Evolutionary conservation across 2,329 filamentous ascomycete species (phyloP), one percentile per base, ranked within the genome.

Genomic region (Arthrobotrys pseudoclavata): DNA sequence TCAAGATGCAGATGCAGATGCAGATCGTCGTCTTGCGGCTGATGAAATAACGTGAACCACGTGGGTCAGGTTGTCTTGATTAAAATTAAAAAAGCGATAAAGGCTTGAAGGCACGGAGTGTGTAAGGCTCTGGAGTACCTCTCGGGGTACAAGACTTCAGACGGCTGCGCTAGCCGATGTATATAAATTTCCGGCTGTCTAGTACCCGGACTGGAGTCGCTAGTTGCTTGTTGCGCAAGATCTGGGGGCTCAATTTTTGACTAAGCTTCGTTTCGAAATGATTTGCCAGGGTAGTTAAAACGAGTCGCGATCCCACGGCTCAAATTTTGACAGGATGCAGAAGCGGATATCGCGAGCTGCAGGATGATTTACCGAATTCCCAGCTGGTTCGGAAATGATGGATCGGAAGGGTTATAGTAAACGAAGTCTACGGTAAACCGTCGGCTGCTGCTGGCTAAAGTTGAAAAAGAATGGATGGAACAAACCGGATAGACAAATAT

Each of bases 211-310:
- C 60, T 72, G 60, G 69, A 72, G 70, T 63, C 69, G 69, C 62
- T 62, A 68, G 69, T 74, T 74, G 53, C 69, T 62, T 52, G 69
- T 74, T 74, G 69, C 69, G 69, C 62, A 68, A 74, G 60, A 74
- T 55, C 45, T 60, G 60, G 69, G n/a, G 37, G 31, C 48, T 48
- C 47, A 26, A 22, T 40, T 24, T 34, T 40, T 26, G 40, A 62
- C 29, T 31, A 64, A 72, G 60, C 60, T 53, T 64, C 47, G 45
- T 60, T 60, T 26, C n/a, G 26, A 55, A 62, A 45, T 20, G 20
- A 18, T 34, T 72, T 64, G 61, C 69, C 47, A 72, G 69, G 69
- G 60, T 71, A 29, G 29, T 24, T 60, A 18, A 24, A 42, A 47
- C 50, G 18, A 34, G 45, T 69, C 47, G 71, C 55, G 64, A 69